These are phyloP conservation scores for Hypoxylon sp. DNA, from an alignment of 2,329 filamentous ascomycete genomes.

Conservation along the genomic window DNA sequence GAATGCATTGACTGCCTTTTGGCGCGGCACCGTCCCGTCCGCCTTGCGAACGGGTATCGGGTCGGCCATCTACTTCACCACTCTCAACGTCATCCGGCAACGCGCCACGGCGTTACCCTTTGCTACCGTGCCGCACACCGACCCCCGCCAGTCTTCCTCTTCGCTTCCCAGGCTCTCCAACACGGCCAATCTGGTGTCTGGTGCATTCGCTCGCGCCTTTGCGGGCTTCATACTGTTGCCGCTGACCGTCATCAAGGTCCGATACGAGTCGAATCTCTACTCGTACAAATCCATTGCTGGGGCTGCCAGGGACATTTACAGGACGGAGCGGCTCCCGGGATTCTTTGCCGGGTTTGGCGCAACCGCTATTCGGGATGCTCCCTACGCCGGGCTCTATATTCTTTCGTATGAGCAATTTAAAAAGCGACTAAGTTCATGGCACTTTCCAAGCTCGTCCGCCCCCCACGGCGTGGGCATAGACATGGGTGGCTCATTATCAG, in stretches of 20 bases:
- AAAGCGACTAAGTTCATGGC: slow-evolving; percentile 63
- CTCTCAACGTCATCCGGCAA: slow-evolving; percentile 85
- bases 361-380: slow-evolving; percentile 93
- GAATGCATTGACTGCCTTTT: slow-evolving; percentile 75
- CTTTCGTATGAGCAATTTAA: slow-evolving; percentile 92
- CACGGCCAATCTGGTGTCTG: slow-evolving; percentile 85
- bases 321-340: slow-evolving; percentile 78
- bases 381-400: slow-evolving; percentile 95
- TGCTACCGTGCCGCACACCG: slow-evolving; percentile 22
- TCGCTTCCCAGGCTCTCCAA: slow-evolving; percentile 85
- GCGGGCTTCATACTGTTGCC: slow-evolving; percentile 96
- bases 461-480: slow-evolving; percentile 16
- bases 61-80: slow-evolving; percentile 92
- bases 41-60: slow-evolving; percentile 94
- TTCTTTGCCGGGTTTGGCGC: slow-evolving; percentile 96
- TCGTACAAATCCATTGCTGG: slow-evolving; percentile 79
- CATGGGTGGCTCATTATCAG: slow-evolving; percentile 60
- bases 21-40: slow-evolving; percentile 92
- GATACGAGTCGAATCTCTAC: slow-evolving; percentile 91
- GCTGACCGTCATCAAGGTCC: slow-evolving; percentile 94
- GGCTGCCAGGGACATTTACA: slow-evolving; percentile 80
- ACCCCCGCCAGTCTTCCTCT: slow-evolving; percentile 63
- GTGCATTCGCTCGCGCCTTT: slow-evolving; percentile 83
- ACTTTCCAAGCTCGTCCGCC: slow-evolving; percentile 21
- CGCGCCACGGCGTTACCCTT: slow-evolving; percentile 59